phyloP scores from a whole-genome alignment of 768 basidiomycete species.

The Suillus subaureus region DNA sequence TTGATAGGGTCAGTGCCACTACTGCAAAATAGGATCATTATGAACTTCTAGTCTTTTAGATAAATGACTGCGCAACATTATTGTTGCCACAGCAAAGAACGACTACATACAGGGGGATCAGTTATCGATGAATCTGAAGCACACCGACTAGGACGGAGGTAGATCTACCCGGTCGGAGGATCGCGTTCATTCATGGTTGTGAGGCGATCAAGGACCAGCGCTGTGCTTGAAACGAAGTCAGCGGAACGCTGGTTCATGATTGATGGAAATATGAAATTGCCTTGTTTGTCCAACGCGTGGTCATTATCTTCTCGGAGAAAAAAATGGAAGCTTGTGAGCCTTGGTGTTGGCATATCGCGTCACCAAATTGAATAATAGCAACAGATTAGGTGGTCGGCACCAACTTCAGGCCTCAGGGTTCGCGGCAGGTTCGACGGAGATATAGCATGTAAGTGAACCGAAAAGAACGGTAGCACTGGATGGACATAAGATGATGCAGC shows the following conservation, averaged over 20 bases:
- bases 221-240: conserved; percentile 25
- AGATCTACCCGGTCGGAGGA: conserved; percentile 19
- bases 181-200: conserved; percentile 20
- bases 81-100: conserved; percentile 5
- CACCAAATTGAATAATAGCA: conserved; percentile 25
- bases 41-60: background rate
- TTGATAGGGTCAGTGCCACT: background rate
- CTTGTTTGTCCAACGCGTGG: conserved; percentile 14
- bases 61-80: conserved; percentile 1
- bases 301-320: conserved; percentile 25
- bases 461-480: conserved; percentile 1
- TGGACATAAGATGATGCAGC: background rate
- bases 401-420: conserved; percentile 14
- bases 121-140: conserved; percentile 10
- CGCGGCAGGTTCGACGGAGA: conserved; percentile 19
- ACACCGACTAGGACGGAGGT: conserved; percentile 28
- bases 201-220: conserved; percentile 21
- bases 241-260: conserved; percentile 9
- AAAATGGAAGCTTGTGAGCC: conserved; percentile 29
- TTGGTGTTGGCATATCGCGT: conserved; percentile 12
- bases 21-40: background rate
- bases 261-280: conserved; percentile 14
- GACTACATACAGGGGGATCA: conserved; percentile 1
- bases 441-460: background rate
- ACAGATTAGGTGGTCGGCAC: conserved; percentile 20